Conservation (phyloP, 257 asterid genomes). For the Solanum lignicaule region DNA sequence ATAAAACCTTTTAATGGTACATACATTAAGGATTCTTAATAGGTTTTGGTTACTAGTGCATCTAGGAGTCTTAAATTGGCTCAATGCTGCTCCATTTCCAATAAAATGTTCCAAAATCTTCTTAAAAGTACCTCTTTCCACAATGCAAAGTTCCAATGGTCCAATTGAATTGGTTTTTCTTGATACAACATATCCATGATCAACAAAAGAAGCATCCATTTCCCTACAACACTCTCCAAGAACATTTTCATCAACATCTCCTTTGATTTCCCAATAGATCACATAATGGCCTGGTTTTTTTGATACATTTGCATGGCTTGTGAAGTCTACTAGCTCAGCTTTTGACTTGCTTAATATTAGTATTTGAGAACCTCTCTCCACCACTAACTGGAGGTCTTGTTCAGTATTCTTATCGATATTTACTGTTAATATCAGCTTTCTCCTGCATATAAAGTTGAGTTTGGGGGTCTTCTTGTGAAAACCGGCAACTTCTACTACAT, state of each 20-base stretch:
- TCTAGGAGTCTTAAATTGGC: constrained; percentile 84
- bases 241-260: constrained; percentile 45
- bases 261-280: constrained; percentile 66
- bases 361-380: constrained; percentile 44
- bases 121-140: constrained; percentile 63
- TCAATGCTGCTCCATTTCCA: constrained; percentile 60
- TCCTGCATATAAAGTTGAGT: constrained; percentile 56
- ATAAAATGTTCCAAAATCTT: constrained; percentile 63
- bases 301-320: constrained; percentile 57
- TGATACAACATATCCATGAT: constrained; percentile 69
- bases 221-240: constrained; percentile 50
- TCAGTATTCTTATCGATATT: constrained; percentile 74
- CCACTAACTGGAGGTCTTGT: constrained; percentile 61
- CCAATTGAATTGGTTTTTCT: constrained; percentile 53
- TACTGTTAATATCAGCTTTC: constrained; percentile 56
- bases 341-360: constrained; percentile 16
- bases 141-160: constrained; percentile 66
- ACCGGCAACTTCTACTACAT: constrained; percentile 62
- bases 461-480: constrained; percentile 60
- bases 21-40: constrained; percentile 36
- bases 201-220: constrained; percentile 73
- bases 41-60: constrained; percentile 51
- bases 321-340: constrained; percentile 67
- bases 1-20: constrained; percentile 33
- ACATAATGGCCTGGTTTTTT: constrained; percentile 63